Evolutionary conservation across 768 basidiomycete species (phyloP).

Genomic region (Boletus rufocinnamomeus): DNA sequence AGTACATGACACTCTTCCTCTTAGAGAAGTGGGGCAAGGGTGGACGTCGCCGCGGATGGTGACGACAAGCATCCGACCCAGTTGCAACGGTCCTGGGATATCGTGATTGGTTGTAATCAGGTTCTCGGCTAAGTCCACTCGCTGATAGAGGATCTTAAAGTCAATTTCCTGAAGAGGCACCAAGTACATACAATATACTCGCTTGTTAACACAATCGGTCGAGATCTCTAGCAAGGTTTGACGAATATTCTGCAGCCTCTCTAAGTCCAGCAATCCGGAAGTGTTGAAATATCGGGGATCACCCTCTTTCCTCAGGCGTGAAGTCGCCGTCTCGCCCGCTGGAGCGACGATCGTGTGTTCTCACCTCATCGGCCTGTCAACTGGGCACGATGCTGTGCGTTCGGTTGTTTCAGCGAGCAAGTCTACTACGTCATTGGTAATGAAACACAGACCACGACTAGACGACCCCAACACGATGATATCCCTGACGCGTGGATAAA

Average conservation of each 20-base stretch:
- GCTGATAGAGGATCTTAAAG: background rate
- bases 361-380: background rate
- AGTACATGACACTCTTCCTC: conserved; percentile 84
- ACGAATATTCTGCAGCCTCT: background rate
- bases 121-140: background rate
- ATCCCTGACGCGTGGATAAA: background rate
- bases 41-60: conserved; percentile 64
- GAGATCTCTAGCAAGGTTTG: conserved; percentile 1
- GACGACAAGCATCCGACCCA: conserved; percentile 2
- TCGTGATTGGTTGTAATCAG: background rate
- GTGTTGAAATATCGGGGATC: background rate
- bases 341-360: background rate
- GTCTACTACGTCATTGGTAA: background rate
- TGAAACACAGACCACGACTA: background rate
- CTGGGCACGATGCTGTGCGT: background rate
- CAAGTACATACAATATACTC: conserved; percentile 12
- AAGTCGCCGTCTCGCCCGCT: background rate
- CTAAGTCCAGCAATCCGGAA: background rate
- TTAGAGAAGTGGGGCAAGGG: conserved; percentile 94
- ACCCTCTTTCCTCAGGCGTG: background rate
- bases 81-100: background rate
- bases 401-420: background rate
- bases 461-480: background rate
- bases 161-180: background rate
- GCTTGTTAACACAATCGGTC: conserved; percentile 13